A percentile compares a stretch with the other conserved stretches of the same genome.
phyloP scores from a whole-genome alignment of 176 grass and related monocot species.

The Eragrostis nindensis region DNA sequence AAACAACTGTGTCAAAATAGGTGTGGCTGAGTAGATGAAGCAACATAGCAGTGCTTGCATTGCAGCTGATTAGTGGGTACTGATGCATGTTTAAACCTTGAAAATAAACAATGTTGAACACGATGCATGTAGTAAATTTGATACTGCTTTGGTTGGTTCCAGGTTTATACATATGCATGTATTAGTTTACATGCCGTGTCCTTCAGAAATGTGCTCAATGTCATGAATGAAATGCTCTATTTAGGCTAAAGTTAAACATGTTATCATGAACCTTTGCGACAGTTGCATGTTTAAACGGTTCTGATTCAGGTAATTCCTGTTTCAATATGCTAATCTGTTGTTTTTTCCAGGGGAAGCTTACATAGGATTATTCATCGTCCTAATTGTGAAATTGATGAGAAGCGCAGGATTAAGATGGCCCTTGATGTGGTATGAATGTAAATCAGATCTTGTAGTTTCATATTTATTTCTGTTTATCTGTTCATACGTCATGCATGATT shows the following conservation, averaged over 20 bases:
- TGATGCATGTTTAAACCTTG: not conserved
- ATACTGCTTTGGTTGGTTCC: not conserved
- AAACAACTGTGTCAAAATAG: constrained; percentile 22
- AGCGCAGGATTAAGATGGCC: constrained; percentile 86
- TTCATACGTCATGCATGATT: constrained; percentile 18
- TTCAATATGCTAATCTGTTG: constrained; percentile 31
- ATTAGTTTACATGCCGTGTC: constrained; percentile 11
- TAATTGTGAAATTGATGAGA: constrained; percentile 94
- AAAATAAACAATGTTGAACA: constrained; percentile 19
- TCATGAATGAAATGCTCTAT: constrained; percentile 16
- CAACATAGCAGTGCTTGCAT: not conserved
- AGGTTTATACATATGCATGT: constrained; percentile 31
- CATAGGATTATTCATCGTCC: constrained; percentile 83
- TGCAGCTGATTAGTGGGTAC: not conserved
- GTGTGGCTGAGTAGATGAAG: not conserved
- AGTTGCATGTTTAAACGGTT: not conserved
- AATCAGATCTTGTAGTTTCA: constrained; percentile 35
- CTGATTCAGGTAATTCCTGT: constrained; percentile 1
- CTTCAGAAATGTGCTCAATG: not conserved
- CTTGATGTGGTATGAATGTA: constrained; percentile 83
- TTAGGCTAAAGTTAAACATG: constrained; percentile 15
- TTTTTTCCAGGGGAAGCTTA: constrained; percentile 81
- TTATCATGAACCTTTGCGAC: constrained; percentile 9
- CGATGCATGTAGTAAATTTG: constrained; percentile 5
- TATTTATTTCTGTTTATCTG: constrained; percentile 37